Evolutionary conservation across 2,329 filamentous ascomycete species (phyloP).

Genomic region (Tolypocladium tundrense): DNA sequence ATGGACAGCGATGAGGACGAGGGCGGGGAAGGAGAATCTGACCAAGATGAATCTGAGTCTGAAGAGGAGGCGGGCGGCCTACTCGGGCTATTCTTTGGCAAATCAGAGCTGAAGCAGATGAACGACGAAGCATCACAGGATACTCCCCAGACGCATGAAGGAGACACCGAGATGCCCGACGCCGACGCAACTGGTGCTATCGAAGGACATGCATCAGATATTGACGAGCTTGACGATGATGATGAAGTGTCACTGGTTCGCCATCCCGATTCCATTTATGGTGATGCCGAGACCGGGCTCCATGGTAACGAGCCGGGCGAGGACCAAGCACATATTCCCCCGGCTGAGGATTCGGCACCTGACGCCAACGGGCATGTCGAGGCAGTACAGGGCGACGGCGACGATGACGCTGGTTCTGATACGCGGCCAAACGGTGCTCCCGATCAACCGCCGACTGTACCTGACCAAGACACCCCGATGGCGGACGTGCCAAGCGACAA

Average conservation of each 20-base stretch:
- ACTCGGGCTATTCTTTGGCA: slow-evolving; percentile 48
- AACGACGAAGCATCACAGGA: slow-evolving; percentile 26
- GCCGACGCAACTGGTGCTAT: slow-evolving; percentile 4
- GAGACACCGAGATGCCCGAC: slow-evolving; percentile 15
- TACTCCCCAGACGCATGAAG: slow-evolving; percentile 7
- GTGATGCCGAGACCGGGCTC: slow-evolving; percentile 1
- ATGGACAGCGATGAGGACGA: slow-evolving; percentile 26
- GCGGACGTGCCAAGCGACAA: neutral
- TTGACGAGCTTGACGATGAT: slow-evolving; percentile 9
- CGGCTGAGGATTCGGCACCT: neutral
- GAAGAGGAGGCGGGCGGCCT: slow-evolving; percentile 36
- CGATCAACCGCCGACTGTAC: too few species aligned
- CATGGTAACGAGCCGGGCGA: neutral
- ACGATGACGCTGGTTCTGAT: neutral
- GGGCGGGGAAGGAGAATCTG: slow-evolving; percentile 32
- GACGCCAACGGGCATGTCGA: neutral
- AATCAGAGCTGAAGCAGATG: slow-evolving; percentile 45
- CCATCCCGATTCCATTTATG: slow-evolving; percentile 15
- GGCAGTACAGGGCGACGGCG: neutral
- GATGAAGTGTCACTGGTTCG: slow-evolving; percentile 22
- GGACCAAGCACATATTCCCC: neutral
- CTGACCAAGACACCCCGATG: neutral
- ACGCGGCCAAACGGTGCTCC: neutral
- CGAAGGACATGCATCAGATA: neutral
- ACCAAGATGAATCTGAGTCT: slow-evolving; percentile 28